phyloP scores from a whole-genome alignment of 1,284 basidiomycete species.

The Rhodofomes roseus region DNA sequence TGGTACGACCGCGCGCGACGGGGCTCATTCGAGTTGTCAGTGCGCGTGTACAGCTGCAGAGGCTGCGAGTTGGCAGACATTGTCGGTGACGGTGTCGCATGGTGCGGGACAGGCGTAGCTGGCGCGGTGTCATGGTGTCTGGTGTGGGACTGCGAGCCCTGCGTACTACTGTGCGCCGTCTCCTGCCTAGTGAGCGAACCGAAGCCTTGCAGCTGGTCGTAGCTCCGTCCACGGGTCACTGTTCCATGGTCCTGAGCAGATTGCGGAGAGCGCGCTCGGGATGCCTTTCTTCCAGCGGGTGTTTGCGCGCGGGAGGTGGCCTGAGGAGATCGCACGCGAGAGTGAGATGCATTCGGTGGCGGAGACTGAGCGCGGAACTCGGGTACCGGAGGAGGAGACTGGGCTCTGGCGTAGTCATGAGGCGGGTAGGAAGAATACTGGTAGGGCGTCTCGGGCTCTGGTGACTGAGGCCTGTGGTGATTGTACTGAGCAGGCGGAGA shows the following conservation, averaged over 20 bases:
- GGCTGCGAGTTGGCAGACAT: slow-evolving; percentile 9
- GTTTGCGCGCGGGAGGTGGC: slow-evolving; percentile 10
- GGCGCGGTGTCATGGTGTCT: slow-evolving; percentile 14
- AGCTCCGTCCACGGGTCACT: not conserved
- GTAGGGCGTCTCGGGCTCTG: slow-evolving; percentile 2
- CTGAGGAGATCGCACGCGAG: slow-evolving; percentile 1
- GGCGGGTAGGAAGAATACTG: not conserved
- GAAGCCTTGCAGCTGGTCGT: not conserved
- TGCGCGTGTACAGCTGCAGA: not conserved
- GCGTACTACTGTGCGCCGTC: slow-evolving; percentile 3
- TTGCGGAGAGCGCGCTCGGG: slow-evolving; percentile 8
- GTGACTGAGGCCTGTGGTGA: slow-evolving; percentile 16
- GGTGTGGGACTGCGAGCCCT: not conserved
- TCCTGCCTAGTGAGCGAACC: not conserved
- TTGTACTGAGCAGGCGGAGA: slow-evolving; percentile 3
- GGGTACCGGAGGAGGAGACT: slow-evolving; percentile 4
- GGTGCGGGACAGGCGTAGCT: slow-evolving; percentile 8
- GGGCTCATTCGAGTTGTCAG: not conserved
- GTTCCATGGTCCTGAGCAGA: slow-evolving; percentile 4
- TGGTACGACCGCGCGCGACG: slow-evolving; percentile 2
- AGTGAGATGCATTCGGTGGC: slow-evolving; percentile 1
- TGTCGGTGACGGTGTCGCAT: slow-evolving; percentile 10
- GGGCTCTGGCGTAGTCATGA: not conserved
- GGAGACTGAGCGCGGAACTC: slow-evolving; percentile 8
- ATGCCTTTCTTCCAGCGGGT: slow-evolving; percentile 7